Base-by-base conservation (phyloP, 495 filamentous ascomycete species). In the Penicillium odoratum region DNA sequence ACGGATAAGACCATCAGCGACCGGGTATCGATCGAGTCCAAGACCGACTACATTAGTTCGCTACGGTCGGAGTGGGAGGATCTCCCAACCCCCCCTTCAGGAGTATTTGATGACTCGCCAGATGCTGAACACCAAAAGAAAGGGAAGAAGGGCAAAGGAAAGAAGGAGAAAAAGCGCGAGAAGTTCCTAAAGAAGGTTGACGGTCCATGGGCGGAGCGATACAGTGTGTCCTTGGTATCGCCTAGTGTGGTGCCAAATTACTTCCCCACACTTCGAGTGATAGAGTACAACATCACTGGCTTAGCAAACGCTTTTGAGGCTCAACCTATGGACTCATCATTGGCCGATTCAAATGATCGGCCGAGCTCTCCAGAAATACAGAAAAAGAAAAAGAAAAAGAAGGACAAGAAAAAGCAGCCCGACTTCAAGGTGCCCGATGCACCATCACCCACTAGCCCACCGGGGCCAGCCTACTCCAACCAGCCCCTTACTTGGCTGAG, bases 221-320 rank as follows among this genome's bases (percentile, higher is more conserved):
- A 89, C 71, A 85, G 90, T 31, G 71, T 94, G 4, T 85, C 90
- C 0, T 74, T 93, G 42, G 88, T 97, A 50, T 79, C 85, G 16
- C 88, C 94, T 1, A 97, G 92, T 65, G 71, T 99, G 31, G 90
- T 99, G 3, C 94, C 94, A 0, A 98, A 93, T 60, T 96, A 89
- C 69, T 96, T 94, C 65, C 94, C 94, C 1, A 91, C 89, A 4
- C 68, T 98, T 34, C 81, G 94, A 4, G 83, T 98, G 25, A 76
- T 93, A 52, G 91, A 97, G 67, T 99, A 99, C 78, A 98, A 99
- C 64, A 90, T 90, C 55, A 90, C 90, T 0, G 92, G 90, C 1
- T 64, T 97, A 5, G 86, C 91, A 49, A 82, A 67, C 3, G 58
- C 3, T 69, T 74, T 5, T 84, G 83, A 82, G 60, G 68, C 6